Evolutionary conservation across 2,329 filamentous ascomycete genomes (phyloP), one percentile per base, ranked within the genome.

Genomic region (Penicillium sp.): DNA sequence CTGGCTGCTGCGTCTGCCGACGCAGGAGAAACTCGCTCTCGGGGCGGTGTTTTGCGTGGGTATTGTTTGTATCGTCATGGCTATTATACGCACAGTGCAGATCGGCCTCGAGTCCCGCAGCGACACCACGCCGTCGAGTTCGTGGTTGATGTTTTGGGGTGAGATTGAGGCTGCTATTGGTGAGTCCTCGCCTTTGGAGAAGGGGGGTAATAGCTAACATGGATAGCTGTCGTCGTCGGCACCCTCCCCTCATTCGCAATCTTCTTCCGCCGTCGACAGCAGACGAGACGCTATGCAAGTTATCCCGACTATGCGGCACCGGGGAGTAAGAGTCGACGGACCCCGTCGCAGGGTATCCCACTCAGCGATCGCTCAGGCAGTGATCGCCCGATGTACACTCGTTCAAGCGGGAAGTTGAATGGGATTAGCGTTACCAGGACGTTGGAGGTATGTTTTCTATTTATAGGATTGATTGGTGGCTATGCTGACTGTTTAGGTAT

Each of bases 121-220:
- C 43, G 63, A 62, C 40, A 63, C 52, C 3, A 66, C 62, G 5
- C 70, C 69, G 5, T 66, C 64, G n/a, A 64, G 64, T 21, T 67
- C 68, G 6, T 74, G 71, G 72, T 57, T 74, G 11, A 65, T 67
- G 5, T 57, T 74, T 18, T 74, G 71, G 71, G 69, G 66, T 7
- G 66, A 68, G 11, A 66, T 73, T 30, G 71, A 74, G 58, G 63
- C 63, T 9, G 64, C 70, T 24, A 70, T 71, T 49, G 71, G 71
- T 72, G 65, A 38, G 56, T 46, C 14, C 20, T 6, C 42, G 16
- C 2, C 12, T 54, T 20, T 38, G 45, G 12, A 50, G 16, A 11
- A n/a, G 1, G 2, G 16, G 18, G 26, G 16, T 11, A 49, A 42
- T 3, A 16, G 14, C 30, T 33, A 43, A 42, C n/a, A 5, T 42